Evolutionary conservation across 169 alveolate genomes (phyloP), one percentile per base, ranked within the genome.

Genomic region (Theileria annulata): DNA sequence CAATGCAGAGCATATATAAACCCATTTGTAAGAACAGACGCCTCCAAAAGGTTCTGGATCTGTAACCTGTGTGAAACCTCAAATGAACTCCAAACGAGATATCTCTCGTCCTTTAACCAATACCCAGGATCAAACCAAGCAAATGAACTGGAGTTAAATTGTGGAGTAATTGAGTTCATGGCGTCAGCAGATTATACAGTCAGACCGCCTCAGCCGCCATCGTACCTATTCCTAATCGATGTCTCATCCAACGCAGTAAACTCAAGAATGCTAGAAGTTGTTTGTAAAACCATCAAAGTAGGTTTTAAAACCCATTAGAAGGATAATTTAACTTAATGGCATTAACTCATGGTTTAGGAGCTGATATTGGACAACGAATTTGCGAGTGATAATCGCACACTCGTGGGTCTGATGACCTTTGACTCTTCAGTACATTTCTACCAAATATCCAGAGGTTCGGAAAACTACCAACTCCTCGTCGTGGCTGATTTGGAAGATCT

Each of bases 111-210:
- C 64, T 87, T 93, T 4, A 71, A 91, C 31, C 69, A 60, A 15
- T 60, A 13, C 69, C n/a, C n/a, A 92, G 80, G 56, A 60, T 25
- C 30, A 15, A 19, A 60, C 31, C 92, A 88, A 56, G 76, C 87
- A 28, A 35, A 35, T 35, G 75, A 75, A 4, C 17, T 15, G 9
- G 90, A 77, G 66, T 49, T 84, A 35, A 28, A 47, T 63, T 37
- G 51, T 48, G 99, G 99, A 5, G 95, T 98, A 63, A 94, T 94
- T 66, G 99, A 98, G 72, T 95, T 95, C 80, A 88, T 96, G 37
- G 99, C 99, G 17, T 94, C 99, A 19, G 96, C 95, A 49, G 98
- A 96, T 88, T 97, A 97, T 85, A 97, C 96, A 98, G 94, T 94
- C 30, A 90, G 99, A 51, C 98, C 99, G 2, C 99, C 99, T 4